These are phyloP conservation scores for Vitis hybrid DNA, from an alignment of 177 flowering plant genomes.

Conservation along the genomic window DNA sequence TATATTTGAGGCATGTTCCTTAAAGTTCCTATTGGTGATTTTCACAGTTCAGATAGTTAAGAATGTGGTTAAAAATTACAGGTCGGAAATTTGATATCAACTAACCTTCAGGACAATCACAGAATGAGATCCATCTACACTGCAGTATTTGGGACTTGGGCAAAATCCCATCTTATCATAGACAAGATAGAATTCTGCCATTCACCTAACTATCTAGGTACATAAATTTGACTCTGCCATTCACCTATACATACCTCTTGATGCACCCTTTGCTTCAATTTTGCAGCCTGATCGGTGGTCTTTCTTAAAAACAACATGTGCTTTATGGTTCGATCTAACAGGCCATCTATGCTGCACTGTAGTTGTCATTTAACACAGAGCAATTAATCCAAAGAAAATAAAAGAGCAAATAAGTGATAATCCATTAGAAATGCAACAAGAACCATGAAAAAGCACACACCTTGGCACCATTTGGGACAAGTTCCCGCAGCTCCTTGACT, in stretches of 20 bases:
- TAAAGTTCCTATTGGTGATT: no score
- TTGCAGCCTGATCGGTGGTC: slow-evolving; percentile 65
- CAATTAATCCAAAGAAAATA: background rate
- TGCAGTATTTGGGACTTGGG: no score
- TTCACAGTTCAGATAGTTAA: no score
- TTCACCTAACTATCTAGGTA: background rate
- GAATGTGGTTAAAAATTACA: no score
- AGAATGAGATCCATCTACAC: no score
- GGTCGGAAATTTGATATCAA: no score
- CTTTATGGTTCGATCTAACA: slow-evolving; percentile 68
- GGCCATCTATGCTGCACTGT: slow-evolving; percentile 95
- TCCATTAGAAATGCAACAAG: background rate
- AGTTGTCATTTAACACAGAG: slow-evolving; percentile 11
- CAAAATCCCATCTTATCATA: no score
- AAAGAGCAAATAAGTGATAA: background rate
- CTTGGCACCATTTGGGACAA: slow-evolving; percentile 82
- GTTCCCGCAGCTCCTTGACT: slow-evolving; percentile 80
- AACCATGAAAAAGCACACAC: slow-evolving; percentile 28
- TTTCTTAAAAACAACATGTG: slow-evolving; percentile 72
- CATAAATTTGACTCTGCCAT: background rate
- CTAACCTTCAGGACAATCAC: no score
- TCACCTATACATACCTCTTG: slow-evolving; percentile 32
- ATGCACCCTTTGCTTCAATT: slow-evolving; percentile 38
- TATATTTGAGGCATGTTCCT: no score
- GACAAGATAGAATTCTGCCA: no score